These are phyloP conservation scores for Odonthalia washingtoniensis DNA, from an alignment of 31 red algal genomes.

Conservation along the genomic window DNA sequence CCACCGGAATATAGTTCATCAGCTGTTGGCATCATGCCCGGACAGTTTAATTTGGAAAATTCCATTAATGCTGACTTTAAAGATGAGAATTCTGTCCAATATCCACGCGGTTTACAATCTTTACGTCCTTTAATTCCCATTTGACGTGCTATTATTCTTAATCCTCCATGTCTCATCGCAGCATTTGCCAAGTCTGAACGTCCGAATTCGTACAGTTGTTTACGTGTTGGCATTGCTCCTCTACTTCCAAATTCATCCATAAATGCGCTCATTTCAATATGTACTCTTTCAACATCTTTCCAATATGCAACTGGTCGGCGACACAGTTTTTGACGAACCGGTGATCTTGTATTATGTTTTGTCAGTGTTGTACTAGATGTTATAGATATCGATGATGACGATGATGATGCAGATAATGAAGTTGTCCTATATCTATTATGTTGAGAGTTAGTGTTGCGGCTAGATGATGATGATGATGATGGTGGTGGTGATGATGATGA, in stretches of 20 bases:
- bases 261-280: constrained; percentile 41
- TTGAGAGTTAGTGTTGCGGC: no score
- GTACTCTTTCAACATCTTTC: constrained; percentile 37
- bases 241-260: constrained; percentile 4
- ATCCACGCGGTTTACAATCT: neutral
- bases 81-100: constrained; percentile 42
- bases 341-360: no score
- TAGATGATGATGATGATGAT: neutral
- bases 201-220: constrained; percentile 25
- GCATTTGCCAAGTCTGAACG: constrained; percentile 48
- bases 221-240: constrained; percentile 51
- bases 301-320: neutral
- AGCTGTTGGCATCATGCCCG: constrained; percentile 58
- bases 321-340: constrained; percentile 2
- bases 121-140: constrained; percentile 7
- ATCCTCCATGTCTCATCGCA: constrained; percentile 47
- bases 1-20: constrained; percentile 27
- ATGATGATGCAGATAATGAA: neutral
- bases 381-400: no score
- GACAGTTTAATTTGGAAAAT: constrained; percentile 30
- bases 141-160: constrained; percentile 16
- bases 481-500: neutral
- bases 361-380: no score
- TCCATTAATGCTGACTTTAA: neutral
- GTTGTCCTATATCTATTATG: no score